These are phyloP conservation scores for Rubia tinctorum DNA, from an alignment of 305 asterid species.

Conservation along the genomic window DNA sequence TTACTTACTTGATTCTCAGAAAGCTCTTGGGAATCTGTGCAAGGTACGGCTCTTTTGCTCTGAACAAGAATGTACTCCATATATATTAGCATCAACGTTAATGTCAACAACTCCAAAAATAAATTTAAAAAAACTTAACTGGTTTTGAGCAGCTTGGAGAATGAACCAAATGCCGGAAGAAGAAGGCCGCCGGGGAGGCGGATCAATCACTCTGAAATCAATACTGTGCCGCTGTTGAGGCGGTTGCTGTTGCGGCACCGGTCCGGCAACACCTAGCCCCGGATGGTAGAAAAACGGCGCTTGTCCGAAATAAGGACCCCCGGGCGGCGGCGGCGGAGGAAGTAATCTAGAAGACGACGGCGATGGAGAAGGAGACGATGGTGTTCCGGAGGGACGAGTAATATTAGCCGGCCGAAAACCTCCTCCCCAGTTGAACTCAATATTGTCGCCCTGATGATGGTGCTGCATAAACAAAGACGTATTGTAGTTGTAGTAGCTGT, in stretches of 20 bases:
- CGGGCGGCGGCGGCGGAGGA: background rate
- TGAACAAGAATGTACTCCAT: constrained; percentile 31
- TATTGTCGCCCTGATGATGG: constrained; percentile 24
- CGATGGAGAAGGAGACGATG: constrained; percentile 10
- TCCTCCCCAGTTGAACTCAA: constrained; percentile 51
- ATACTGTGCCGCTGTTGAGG: constrained; percentile 16
- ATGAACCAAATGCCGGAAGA: constrained; percentile 88
- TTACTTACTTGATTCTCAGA: constrained; percentile 83
- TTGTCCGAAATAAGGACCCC: constrained; percentile 21
- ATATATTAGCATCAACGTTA: constrained; percentile 9
- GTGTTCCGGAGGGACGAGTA: too few relatives aligned
- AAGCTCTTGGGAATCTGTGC: constrained; percentile 93
- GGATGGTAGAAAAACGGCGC: constrained; percentile 38
- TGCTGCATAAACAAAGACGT: constrained; percentile 33
- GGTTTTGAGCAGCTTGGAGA: constrained; percentile 70
- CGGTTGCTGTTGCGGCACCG: background rate
- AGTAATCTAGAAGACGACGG: constrained; percentile 20
- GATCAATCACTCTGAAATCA: constrained; percentile 70
- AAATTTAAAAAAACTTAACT: constrained; percentile 43
- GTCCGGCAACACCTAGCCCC: constrained; percentile 21
- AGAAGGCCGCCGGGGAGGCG: constrained; percentile 71
- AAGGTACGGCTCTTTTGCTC: constrained; percentile 75
- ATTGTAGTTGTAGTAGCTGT: constrained; percentile 6
- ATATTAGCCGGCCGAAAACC: constrained; percentile 14
- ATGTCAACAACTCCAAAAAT: constrained; percentile 1